Percentiles rank a stretch among this genome's conserved stretches.
These are phyloP conservation scores for Arthrobotrys pseudoclavata DNA, from an alignment of 2,329 filamentous ascomycete species.

Conservation along the genomic window DNA sequence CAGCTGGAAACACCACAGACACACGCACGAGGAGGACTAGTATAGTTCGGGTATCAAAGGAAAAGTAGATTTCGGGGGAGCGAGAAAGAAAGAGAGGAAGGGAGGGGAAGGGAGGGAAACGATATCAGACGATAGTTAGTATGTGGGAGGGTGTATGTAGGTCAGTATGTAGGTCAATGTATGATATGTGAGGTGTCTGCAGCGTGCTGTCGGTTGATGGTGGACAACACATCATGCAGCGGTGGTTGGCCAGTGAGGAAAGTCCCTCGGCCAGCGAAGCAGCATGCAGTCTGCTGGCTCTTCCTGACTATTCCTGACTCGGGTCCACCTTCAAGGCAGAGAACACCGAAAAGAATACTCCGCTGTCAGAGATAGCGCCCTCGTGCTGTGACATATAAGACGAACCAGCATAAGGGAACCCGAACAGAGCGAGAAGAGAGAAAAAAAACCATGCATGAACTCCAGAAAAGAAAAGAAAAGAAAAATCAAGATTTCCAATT, in stretches of 20 bases:
- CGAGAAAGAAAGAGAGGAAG: conserved; percentile 10
- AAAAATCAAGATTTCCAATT: conserved; percentile 56
- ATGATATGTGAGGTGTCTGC: conserved; percentile 43
- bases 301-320: conserved; percentile 56
- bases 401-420: conserved; percentile 30
- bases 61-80: conserved; percentile 21
- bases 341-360: conserved; percentile 28
- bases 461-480: conserved; percentile 16
- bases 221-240: conserved; percentile 60
- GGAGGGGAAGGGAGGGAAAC: conserved; percentile 2
- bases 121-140: conserved; percentile 19
- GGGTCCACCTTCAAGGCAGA: conserved; percentile 47
- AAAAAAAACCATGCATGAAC: conserved; percentile 21
- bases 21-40: no score
- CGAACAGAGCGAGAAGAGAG: neutral
- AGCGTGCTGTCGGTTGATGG: conserved; percentile 46
- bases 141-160: no score
- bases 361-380: conserved; percentile 56
- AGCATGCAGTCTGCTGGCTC: conserved; percentile 59
- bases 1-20: neutral
- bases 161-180: neutral
- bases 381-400: conserved; percentile 36
- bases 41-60: conserved; percentile 54
- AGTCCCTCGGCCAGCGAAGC: conserved; percentile 61
- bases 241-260: conserved; percentile 60